Evolutionary conservation across 495 filamentous ascomycete species (phyloP), one percentile per base, ranked within the genome.

Genomic region (Niebla homalea): DNA sequence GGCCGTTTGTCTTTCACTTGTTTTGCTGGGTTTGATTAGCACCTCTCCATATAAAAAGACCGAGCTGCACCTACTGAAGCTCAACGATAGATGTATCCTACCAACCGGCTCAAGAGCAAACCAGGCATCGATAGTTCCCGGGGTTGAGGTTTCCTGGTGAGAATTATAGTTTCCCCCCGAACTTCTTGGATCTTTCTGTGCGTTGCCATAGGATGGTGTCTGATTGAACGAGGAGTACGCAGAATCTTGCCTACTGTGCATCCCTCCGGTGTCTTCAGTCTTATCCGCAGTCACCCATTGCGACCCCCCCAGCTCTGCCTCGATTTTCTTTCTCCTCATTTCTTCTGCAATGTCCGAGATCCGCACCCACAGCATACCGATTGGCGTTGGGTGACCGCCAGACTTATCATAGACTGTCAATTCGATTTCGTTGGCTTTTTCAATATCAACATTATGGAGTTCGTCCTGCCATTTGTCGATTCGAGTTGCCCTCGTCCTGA

Each of bases 391-490:
- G 57, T 93, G 84, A 51, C 94, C 88, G 55, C 84, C 81, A 7
- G 74, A 67, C 67, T 94, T 95, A 61, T 99, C 92, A 64, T 97
- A 99, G 26, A 97, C 90, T 0, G 87, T 96, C 40, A 99, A 75
- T 62, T 99, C 92, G 47, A 99, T 84, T 67, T 99, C 92, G 63
- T 99, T 96, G 45, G 93, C 92, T 69, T 96, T 96, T 58, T 99
- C 93, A 39, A 97, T 89, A 53, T 89, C 84, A 50, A 97, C 79
- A 42, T 79, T 86, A 62, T 95, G 92, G 20, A 79, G 73, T 65
- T 99, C 92, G 58, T 88, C 84, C 50, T 87, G 74, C 90, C 90
- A 99, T 61, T 77, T 79, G 63, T 97, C 92, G 53, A 73, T 89
- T 41, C 92, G 74, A 22, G 90, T 87, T 0, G 84, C 73, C 58